Percentiles rank a stretch among this genome's conserved stretches.
phyloP scores from a whole-genome alignment of 352 stramenopile species.

The Phytophthora tubulina region DNA sequence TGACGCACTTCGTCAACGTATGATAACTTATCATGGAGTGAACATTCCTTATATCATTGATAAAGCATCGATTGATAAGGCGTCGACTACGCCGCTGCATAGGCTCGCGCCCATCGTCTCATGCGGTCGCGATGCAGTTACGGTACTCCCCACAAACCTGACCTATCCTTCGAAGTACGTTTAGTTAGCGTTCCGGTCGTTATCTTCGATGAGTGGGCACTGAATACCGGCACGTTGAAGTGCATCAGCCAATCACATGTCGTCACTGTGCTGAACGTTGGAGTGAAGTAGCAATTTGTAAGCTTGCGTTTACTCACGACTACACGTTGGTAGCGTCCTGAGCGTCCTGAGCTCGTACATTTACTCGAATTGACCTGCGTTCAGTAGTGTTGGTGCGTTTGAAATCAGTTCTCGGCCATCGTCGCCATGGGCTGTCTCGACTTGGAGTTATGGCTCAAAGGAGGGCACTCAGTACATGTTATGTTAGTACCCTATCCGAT shows the following conservation, averaged over 20 bases:
- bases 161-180: conserved; percentile 12
- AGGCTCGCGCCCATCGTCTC: conserved; percentile 5
- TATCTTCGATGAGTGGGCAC: conserved; percentile 13
- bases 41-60: background rate
- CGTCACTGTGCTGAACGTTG: background rate
- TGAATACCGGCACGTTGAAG: conserved; percentile 26
- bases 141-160: conserved; percentile 6
- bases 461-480: background rate
- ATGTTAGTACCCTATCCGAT: too few relatives aligned
- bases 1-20: background rate
- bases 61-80: too few relatives aligned
- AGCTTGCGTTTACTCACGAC: background rate
- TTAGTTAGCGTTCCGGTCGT: conserved; percentile 13
- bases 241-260: conserved; percentile 8
- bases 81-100: conserved; percentile 2
- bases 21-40: background rate
- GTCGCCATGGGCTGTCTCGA: conserved; percentile 44
- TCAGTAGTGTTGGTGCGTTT: conserved; percentile 1
- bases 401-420: conserved; percentile 13
- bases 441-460: background rate
- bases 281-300: background rate
- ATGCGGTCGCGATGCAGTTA: conserved; percentile 1
- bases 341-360: background rate
- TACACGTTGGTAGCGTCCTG: conserved; percentile 7
- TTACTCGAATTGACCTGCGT: conserved; percentile 24